Conservation (phyloP, 805 yeast species). For the Ogataea wickerhamii region DNA sequence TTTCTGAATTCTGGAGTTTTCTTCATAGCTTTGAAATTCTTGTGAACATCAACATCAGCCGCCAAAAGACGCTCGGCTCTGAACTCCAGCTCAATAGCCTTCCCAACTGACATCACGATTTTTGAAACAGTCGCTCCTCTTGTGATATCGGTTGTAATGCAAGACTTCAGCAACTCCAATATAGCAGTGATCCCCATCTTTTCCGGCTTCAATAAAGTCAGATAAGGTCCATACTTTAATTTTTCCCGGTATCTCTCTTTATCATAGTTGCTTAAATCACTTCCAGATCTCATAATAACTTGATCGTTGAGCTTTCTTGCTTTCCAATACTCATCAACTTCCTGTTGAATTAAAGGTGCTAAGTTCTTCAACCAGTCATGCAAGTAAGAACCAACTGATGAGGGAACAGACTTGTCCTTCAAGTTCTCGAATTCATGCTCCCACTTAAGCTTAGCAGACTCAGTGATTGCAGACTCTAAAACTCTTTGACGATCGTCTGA, state of each 20-base stretch:
- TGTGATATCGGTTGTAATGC: constrained; percentile 68
- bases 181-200: constrained; percentile 82
- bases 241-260: constrained; percentile 34
- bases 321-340: constrained; percentile 52
- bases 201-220: constrained; percentile 68
- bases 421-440: constrained; percentile 63
- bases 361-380: constrained; percentile 83
- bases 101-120: constrained; percentile 78
- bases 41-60: constrained; percentile 52
- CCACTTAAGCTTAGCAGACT: constrained; percentile 89
- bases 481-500: constrained; percentile 74
- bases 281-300: constrained; percentile 20
- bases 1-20: constrained; percentile 41
- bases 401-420: constrained; percentile 42
- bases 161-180: constrained; percentile 70
- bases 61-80: constrained; percentile 62
- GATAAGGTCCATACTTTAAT: constrained; percentile 69
- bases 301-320: constrained; percentile 33
- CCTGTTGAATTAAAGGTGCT: constrained; percentile 67
- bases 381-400: constrained; percentile 65
- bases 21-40: constrained; percentile 48
- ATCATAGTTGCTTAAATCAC: constrained; percentile 11
- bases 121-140: constrained; percentile 84
- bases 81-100: constrained; percentile 80
- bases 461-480: constrained; percentile 74